Evolutionary conservation across 495 filamentous ascomycete genomes (phyloP).

Genomic region (Cercophora scortea): DNA sequence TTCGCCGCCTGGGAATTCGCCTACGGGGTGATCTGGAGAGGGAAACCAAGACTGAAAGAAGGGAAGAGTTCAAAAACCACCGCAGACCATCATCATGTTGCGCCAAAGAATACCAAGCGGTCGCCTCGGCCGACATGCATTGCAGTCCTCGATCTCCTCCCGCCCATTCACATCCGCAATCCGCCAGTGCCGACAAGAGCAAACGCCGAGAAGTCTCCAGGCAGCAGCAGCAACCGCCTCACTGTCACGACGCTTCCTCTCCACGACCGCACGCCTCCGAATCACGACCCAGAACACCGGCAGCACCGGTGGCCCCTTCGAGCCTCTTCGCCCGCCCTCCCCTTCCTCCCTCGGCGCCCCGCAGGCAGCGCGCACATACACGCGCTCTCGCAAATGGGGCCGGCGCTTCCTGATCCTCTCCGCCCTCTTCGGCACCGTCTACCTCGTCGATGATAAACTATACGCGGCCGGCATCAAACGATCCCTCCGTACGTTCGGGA

Average conservation of each 20-base stretch:
- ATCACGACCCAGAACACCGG: background rate
- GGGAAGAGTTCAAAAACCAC: no score
- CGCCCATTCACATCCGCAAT: no score
- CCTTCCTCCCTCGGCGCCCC: slow-evolving; percentile 74
- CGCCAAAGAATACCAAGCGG: no score
- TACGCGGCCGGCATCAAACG: slow-evolving; percentile 74
- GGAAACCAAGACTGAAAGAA: no score
- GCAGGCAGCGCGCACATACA: slow-evolving; percentile 55
- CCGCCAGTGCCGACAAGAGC: no score
- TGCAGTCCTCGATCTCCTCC: no score
- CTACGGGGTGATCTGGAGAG: no score
- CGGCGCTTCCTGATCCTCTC: slow-evolving; percentile 63
- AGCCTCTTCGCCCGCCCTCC: slow-evolving; percentile 71
- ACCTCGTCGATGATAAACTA: slow-evolving; percentile 59
- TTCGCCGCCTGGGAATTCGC: no score
- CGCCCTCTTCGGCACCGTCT: slow-evolving; percentile 49
- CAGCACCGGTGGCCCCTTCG: slow-evolving; percentile 33
- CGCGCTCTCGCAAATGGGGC: slow-evolving; percentile 62
- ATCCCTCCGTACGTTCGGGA: slow-evolving; percentile 70
- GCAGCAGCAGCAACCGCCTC: no score
- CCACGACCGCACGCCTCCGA: background rate
- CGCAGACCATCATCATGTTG: no score
- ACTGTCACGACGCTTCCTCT: background rate
- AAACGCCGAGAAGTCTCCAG: no score
- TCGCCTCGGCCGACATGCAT: no score